These are phyloP conservation scores for Carex cristatella DNA, from an alignment of 176 grass and related monocot genomes.

Conservation along the genomic window DNA sequence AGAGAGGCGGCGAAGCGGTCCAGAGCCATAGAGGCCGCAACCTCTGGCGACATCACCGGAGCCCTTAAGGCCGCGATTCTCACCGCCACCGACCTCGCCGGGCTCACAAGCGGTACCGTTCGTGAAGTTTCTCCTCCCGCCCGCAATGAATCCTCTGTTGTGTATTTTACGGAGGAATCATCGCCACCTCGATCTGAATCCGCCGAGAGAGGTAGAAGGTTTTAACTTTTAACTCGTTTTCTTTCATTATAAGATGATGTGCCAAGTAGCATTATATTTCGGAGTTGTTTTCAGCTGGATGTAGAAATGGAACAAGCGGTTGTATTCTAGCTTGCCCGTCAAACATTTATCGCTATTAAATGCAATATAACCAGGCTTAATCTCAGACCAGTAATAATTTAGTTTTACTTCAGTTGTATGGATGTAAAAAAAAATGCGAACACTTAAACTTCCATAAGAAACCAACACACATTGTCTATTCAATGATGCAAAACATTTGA, in stretches of 20 bases:
- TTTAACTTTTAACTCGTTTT: background rate
- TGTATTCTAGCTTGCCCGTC: background rate
- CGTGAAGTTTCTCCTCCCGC: conserved; percentile 27
- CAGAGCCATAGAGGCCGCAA: background rate
- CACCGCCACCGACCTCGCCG: conserved; percentile 60
- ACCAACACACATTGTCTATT: background rate
- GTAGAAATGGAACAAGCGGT: background rate
- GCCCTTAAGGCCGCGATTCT: conserved; percentile 48
- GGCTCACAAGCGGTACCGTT: conserved; percentile 58
- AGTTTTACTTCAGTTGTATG: background rate
- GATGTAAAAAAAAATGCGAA: background rate
- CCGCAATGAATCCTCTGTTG: conserved; percentile 26
- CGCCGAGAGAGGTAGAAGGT: conserved; percentile 20
- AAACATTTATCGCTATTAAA: background rate
- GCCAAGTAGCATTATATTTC: background rate
- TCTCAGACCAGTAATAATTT: background rate
- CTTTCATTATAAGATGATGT: background rate
- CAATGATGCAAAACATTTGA: background rate
- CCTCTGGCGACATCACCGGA: conserved; percentile 22
- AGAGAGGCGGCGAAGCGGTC: conserved; percentile 14
- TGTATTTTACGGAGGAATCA: conserved; percentile 42
- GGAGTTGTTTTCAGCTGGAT: background rate
- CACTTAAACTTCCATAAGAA: background rate
- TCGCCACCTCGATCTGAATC: background rate
- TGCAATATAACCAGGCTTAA: background rate